These are phyloP conservation scores for Spathaspora arborariae DNA, from an alignment of 805 yeast species.

Conservation along the genomic window DNA sequence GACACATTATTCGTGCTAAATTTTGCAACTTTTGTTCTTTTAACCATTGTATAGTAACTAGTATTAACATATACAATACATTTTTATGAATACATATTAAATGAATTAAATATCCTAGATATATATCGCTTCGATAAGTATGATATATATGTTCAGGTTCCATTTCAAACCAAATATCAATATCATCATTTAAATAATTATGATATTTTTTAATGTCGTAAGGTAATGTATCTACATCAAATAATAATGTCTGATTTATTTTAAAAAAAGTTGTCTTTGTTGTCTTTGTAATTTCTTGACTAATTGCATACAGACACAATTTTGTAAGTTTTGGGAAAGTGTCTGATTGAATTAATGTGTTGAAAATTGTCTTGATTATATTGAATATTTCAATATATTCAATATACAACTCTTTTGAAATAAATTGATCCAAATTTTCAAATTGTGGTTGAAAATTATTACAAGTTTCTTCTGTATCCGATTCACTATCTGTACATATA, in stretches of 20 bases:
- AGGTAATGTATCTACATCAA: constrained; percentile 26
- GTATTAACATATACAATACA: constrained; percentile 28
- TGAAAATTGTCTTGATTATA: constrained; percentile 25
- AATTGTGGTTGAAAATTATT: not conserved
- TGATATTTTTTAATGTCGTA: constrained; percentile 17
- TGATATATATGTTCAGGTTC: constrained; percentile 24
- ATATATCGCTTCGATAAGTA: constrained; percentile 19
- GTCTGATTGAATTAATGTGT: constrained; percentile 3
- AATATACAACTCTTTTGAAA: constrained; percentile 24
- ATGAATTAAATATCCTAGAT: constrained; percentile 33
- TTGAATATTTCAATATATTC: constrained; percentile 28
- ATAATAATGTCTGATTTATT: constrained; percentile 25
- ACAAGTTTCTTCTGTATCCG: not conserved
- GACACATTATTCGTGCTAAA: constrained; percentile 12
- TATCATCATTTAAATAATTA: constrained; percentile 25
- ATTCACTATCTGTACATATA: not conserved
- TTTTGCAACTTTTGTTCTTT: constrained; percentile 12
- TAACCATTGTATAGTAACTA: constrained; percentile 37
- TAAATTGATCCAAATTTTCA: constrained; percentile 17
- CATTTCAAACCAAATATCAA: constrained; percentile 34
- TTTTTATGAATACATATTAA: constrained; percentile 33
- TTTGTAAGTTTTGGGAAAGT: constrained; percentile 14
- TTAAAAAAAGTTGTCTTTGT: constrained; percentile 31
- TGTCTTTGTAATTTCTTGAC: constrained; percentile 31
- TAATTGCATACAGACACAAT: constrained; percentile 23